These are phyloP conservation scores for Fimicolochytrium jonesii DNA, from an alignment of 192 early-diverging fungal species.

Conservation along the genomic window DNA sequence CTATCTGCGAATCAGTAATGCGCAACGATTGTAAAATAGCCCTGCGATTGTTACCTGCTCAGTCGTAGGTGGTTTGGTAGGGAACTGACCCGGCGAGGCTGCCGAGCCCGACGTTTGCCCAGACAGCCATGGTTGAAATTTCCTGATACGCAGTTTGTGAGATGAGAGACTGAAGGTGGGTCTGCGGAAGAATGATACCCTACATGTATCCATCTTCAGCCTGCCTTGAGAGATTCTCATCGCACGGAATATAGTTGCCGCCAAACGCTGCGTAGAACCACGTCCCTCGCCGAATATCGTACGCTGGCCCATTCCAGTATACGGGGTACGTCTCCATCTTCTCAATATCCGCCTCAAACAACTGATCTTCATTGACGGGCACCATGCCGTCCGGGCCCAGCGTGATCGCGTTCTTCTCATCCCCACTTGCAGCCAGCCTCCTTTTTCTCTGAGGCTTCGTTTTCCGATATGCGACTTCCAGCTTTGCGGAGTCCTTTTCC, in stretches of 20 bases:
- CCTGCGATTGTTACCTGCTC: too few relatives aligned
- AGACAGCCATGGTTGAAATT: slow-evolving; percentile 55
- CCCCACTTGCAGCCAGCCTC: neutral
- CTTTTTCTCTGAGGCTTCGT: neutral
- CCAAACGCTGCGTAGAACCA: slow-evolving; percentile 74
- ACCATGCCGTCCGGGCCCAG: slow-evolving; percentile 39
- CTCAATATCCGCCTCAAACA: slow-evolving; percentile 75
- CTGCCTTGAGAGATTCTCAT: slow-evolving; percentile 74
- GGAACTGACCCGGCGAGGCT: too few relatives aligned
- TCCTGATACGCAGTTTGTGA: slow-evolving; percentile 37
- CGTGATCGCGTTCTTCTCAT: too few relatives aligned
- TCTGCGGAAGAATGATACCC: too few relatives aligned
- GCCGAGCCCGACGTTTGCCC: neutral
- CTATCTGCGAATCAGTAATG: too few relatives aligned
- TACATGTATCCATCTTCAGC: slow-evolving; percentile 74
- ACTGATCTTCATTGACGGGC: slow-evolving; percentile 69
- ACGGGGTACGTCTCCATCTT: slow-evolving; percentile 65
- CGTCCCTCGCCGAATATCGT: slow-evolving; percentile 74
- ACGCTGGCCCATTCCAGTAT: slow-evolving; percentile 80
- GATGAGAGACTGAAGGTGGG: too few relatives aligned
- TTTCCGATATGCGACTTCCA: slow-evolving; percentile 34
- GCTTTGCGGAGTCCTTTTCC: slow-evolving; percentile 29
- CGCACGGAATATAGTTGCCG: slow-evolving; percentile 69
- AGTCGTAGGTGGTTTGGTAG: too few relatives aligned
- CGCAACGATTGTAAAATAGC: too few relatives aligned